phyloP scores from a whole-genome alignment of 257 asterid genomes.

The Penstemon barbatus region DNA sequence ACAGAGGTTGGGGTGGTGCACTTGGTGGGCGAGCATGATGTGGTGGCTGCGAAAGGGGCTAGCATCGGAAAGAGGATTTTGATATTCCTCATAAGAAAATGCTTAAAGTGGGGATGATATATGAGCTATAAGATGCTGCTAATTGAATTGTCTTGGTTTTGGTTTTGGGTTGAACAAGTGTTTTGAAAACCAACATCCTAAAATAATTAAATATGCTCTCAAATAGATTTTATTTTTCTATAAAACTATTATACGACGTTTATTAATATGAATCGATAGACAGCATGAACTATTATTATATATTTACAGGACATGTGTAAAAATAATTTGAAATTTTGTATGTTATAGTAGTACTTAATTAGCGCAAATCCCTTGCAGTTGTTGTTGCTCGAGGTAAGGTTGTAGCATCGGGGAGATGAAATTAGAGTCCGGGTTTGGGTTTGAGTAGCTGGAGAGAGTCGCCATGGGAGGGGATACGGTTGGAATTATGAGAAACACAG shows the following conservation, averaged over 20 bases:
- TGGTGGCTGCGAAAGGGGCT: conserved; percentile 50
- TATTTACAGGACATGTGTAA: too few relatives aligned
- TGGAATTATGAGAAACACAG: conserved; percentile 26
- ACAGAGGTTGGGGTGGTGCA: conserved; percentile 52
- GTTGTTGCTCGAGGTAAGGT: conserved; percentile 56
- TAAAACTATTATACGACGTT: too few relatives aligned
- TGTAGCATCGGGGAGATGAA: conserved; percentile 54
- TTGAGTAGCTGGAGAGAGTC: conserved; percentile 39
- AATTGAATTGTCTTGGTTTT: not conserved
- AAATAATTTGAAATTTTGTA: too few relatives aligned
- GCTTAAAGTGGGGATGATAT: conserved; percentile 74
- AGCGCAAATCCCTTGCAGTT: conserved; percentile 18
- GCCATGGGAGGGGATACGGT: conserved; percentile 40
- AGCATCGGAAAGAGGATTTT: conserved; percentile 41
- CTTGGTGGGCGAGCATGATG: conserved; percentile 68
- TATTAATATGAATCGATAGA: too few relatives aligned
- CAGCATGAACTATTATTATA: too few relatives aligned
- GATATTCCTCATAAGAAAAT: conserved; percentile 59
- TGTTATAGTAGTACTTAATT: too few relatives aligned
- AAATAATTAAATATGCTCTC: too few relatives aligned
- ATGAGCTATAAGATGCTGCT: conserved; percentile 32
- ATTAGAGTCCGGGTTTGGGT: conserved; percentile 42
- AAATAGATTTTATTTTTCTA: too few relatives aligned
- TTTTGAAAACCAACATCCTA: too few relatives aligned
- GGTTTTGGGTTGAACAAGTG: too few relatives aligned